Evolutionary conservation across 2,329 filamentous ascomycete genomes (phyloP).

Genomic region (Epichloe brachyelytri): DNA sequence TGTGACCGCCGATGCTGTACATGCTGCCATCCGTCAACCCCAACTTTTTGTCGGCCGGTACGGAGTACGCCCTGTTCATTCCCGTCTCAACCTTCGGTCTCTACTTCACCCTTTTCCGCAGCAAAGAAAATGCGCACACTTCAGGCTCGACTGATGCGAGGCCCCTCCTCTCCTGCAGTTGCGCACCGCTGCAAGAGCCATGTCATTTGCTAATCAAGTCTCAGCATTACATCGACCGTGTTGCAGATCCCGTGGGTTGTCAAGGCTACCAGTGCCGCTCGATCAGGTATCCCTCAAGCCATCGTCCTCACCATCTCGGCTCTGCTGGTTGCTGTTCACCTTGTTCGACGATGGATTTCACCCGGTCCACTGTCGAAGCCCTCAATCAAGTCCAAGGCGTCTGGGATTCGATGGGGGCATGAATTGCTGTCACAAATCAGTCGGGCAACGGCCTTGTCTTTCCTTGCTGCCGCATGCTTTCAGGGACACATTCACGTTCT

Average conservation of each 20-base stretch:
- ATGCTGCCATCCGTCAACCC: too few relatives aligned
- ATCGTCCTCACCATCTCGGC: slow-evolving; percentile 24
- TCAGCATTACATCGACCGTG: slow-evolving; percentile 1
- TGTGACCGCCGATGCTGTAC: not conserved
- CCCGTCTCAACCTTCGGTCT: not conserved
- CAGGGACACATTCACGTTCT: slow-evolving; percentile 22
- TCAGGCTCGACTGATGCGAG: too few relatives aligned
- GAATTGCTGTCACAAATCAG: slow-evolving; percentile 30
- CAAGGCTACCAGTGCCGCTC: slow-evolving; percentile 24
- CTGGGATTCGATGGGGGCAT: slow-evolving; percentile 27
- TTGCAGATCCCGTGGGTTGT: slow-evolving; percentile 25
- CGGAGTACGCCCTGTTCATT: not conserved
- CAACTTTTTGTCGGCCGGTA: slow-evolving; percentile 1
- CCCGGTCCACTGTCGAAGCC: slow-evolving; percentile 3
- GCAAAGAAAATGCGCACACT: too few relatives aligned
- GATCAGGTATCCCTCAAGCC: slow-evolving; percentile 28
- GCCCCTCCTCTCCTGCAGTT: too few relatives aligned
- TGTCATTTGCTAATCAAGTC: not conserved
- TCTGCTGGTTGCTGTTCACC: slow-evolving; percentile 20
- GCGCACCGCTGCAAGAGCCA: too few relatives aligned
- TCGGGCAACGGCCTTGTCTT: slow-evolving; percentile 26
- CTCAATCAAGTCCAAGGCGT: slow-evolving; percentile 19
- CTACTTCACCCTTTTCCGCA: not conserved
- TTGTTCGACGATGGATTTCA: slow-evolving; percentile 19
- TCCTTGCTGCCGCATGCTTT: slow-evolving; percentile 24